Conservation (phyloP, 192 early-diverging fungal species). For the Linnemannia zychae region DNA sequence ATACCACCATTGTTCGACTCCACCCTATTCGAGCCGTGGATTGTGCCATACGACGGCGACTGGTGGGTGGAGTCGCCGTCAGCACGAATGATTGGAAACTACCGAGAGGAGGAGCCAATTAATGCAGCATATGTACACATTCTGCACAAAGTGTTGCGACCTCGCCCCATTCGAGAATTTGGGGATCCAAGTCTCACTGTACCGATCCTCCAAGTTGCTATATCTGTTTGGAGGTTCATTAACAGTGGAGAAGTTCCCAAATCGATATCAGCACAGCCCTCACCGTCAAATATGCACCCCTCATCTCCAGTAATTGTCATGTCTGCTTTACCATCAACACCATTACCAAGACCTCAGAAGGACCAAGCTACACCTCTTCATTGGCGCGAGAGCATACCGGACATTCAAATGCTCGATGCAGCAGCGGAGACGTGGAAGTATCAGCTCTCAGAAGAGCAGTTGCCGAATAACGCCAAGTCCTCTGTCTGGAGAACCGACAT, state of each 20-base stretch:
- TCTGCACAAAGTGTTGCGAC: not conserved
- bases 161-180: not conserved
- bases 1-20: not conserved
- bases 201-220: not conserved
- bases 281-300: not conserved
- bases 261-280: not conserved
- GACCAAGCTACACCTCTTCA: not conserved
- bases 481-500: not conserved
- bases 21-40: not conserved
- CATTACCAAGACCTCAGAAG: not conserved
- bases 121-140: not conserved
- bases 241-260: not conserved
- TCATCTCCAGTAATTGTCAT: not conserved
- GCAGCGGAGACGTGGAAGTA: not conserved
- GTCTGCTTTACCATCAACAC: not conserved
- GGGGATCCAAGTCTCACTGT: not conserved
- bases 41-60: not conserved
- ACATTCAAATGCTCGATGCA: not conserved
- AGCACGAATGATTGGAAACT: not conserved
- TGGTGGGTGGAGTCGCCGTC: not conserved
- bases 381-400: not conserved
- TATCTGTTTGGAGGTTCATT: not conserved
- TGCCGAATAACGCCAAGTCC: not conserved
- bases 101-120: not conserved
- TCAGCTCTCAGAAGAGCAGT: not conserved